Evolutionary conservation across 2,329 filamentous ascomycete species (phyloP).

Genomic region (Ophiosphaerella herpotricha): DNA sequence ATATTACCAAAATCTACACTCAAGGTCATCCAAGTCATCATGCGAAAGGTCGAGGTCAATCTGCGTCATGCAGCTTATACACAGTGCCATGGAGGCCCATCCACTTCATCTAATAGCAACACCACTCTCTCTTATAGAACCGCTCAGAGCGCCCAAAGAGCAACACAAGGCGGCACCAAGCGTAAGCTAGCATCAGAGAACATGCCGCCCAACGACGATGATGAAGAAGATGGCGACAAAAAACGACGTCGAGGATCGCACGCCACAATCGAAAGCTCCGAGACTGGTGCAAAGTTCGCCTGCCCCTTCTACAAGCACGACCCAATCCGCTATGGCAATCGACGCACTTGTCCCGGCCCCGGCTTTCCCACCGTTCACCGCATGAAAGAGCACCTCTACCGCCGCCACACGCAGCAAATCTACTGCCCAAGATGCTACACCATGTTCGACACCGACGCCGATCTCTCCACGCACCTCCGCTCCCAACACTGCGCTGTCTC

Average conservation of each 20-base stretch:
- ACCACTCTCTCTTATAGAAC: constrained; percentile 3
- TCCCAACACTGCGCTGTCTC: constrained; percentile 28
- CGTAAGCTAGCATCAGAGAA: constrained; percentile 29
- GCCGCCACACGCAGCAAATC: constrained; percentile 44
- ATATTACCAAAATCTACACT: constrained; percentile 22
- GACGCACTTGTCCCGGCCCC: constrained; percentile 45
- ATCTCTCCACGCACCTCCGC: constrained; percentile 41
- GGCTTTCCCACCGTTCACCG: constrained; percentile 49
- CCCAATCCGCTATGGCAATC: constrained; percentile 40
- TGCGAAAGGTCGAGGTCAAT: constrained; percentile 35
- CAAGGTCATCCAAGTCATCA: constrained; percentile 32
- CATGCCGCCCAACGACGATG: constrained; percentile 21
- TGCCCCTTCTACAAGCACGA: constrained; percentile 52
- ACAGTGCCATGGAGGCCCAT: constrained; percentile 22
- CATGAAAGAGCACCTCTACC: constrained; percentile 51
- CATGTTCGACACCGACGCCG: constrained; percentile 40
- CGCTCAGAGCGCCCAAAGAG: constrained; percentile 19
- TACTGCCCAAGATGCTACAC: constrained; percentile 47
- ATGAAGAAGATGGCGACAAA: constrained; percentile 24
- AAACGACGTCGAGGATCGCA: constrained; percentile 33
- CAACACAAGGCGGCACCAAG: constrained; percentile 24
- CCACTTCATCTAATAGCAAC: neutral
- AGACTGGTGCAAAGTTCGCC: constrained; percentile 36
- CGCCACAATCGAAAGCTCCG: constrained; percentile 30
- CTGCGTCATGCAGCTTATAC: constrained; percentile 29